Evolutionary conservation across 1,284 basidiomycete genomes (phyloP).

Genomic region (Moniliella sp.): DNA sequence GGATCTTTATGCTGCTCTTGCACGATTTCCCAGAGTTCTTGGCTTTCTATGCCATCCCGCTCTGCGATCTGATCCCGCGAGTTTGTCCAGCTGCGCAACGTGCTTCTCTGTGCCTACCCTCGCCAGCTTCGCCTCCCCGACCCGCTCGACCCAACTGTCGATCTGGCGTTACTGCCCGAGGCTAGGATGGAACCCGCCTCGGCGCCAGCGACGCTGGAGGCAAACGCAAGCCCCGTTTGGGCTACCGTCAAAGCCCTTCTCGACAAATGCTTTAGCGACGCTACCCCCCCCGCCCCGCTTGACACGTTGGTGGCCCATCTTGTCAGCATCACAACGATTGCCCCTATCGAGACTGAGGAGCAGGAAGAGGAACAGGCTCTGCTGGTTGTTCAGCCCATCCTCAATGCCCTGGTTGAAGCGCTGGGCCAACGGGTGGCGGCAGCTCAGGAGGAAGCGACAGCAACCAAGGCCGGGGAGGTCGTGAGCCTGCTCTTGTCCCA

Average conservation of each 20-base stretch:
- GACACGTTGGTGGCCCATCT: background rate
- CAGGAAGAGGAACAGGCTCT: background rate
- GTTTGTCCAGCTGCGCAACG: conserved; percentile 87
- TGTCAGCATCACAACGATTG: conserved; percentile 1
- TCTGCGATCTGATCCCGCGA: conserved; percentile 77
- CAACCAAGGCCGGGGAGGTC: background rate
- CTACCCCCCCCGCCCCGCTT: background rate
- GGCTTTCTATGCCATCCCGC: conserved; percentile 81
- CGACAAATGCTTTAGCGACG: conserved; percentile 17
- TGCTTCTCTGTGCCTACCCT: conserved; percentile 91
- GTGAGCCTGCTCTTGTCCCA: background rate
- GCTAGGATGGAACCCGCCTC: conserved; percentile 74
- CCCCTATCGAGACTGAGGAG: background rate
- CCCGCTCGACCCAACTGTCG: conserved; percentile 42
- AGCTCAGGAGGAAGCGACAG: conserved; percentile 37
- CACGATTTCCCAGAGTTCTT: conserved; percentile 98
- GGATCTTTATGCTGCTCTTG: conserved; percentile 73
- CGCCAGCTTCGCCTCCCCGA: conserved; percentile 57
- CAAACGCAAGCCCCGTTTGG: conserved; percentile 56
- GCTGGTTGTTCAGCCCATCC: background rate
- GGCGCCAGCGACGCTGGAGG: conserved; percentile 47
- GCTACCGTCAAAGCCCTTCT: conserved; percentile 39
- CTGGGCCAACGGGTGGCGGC: conserved; percentile 66
- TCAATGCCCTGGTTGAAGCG: conserved; percentile 40
- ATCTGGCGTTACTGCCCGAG: conserved; percentile 49